Conservation (phyloP, 2,329 filamentous ascomycete species). For the Aureobasidium sp. region DNA sequence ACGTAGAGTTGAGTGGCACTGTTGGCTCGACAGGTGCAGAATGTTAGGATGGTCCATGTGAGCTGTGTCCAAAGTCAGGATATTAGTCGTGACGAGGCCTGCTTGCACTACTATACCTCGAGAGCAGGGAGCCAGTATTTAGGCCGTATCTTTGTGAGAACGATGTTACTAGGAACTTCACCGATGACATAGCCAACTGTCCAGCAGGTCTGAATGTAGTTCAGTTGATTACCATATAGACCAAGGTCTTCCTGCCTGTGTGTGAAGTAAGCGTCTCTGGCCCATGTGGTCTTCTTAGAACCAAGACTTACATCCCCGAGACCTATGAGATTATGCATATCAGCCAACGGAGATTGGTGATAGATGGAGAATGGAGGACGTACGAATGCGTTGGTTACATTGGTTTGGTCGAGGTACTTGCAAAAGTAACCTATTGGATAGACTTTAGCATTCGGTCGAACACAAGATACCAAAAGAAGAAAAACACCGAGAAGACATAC, state of each 20-base stretch:
- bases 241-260: slow-evolving; percentile 47
- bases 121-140: not conserved
- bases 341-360: too few relatives aligned
- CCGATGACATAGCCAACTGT: slow-evolving; percentile 55
- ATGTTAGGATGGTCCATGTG: slow-evolving; percentile 45
- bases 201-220: slow-evolving; percentile 51
- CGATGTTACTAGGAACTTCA: slow-evolving; percentile 44
- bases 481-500: slow-evolving; percentile 21
- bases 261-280: too few relatives aligned
- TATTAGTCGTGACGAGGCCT: too few relatives aligned
- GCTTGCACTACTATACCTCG: not conserved
- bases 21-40: slow-evolving; percentile 23
- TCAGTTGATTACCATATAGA: slow-evolving; percentile 49
- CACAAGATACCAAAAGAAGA: not conserved
- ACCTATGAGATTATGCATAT: too few relatives aligned
- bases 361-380: too few relatives aligned
- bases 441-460: not conserved
- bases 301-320: too few relatives aligned
- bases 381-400: not conserved
- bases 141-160: not conserved
- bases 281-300: too few relatives aligned
- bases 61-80: not conserved
- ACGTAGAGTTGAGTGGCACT: slow-evolving; percentile 37
- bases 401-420: not conserved
- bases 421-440: not conserved